Conservation (phyloP, 2,329 filamentous ascomycete genomes). For the Stemphylium beticola region DNA sequence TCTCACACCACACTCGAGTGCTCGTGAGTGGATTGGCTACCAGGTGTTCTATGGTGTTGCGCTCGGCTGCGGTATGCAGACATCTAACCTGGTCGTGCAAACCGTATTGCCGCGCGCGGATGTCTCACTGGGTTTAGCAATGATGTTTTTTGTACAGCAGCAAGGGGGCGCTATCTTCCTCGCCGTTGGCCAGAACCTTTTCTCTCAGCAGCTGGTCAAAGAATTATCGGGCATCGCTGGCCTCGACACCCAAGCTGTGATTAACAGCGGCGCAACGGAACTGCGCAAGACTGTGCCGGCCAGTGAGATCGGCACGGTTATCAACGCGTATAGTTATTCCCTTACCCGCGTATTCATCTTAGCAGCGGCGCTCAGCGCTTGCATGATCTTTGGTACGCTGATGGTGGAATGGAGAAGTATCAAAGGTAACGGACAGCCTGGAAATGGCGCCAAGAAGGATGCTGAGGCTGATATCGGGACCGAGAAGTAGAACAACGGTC, state of each 20-base stretch:
- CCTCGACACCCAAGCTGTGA: slow-evolving; percentile 21
- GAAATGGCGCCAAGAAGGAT: neutral
- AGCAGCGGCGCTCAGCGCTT: slow-evolving; percentile 59
- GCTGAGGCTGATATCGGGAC: neutral
- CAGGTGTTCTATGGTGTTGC: too few relatives aligned
- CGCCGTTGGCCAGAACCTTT: slow-evolving; percentile 52
- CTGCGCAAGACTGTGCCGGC: slow-evolving; percentile 61
- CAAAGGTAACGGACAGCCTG: slow-evolving; percentile 1
- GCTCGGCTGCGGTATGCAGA: too few relatives aligned
- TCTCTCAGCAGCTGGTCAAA: slow-evolving; percentile 29
- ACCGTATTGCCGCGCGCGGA: slow-evolving; percentile 27
- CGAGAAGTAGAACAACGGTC: neutral
- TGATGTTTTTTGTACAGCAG: slow-evolving; percentile 54
- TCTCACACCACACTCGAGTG: slow-evolving; percentile 39
- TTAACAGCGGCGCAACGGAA: slow-evolving; percentile 60
- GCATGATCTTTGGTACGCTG: slow-evolving; percentile 60
- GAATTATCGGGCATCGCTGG: slow-evolving; percentile 29
- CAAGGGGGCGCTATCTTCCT: slow-evolving; percentile 56
- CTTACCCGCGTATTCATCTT: slow-evolving; percentile 65
- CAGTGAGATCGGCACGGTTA: slow-evolving; percentile 59
- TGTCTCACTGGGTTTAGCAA: slow-evolving; percentile 40
- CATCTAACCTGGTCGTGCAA: too few relatives aligned
- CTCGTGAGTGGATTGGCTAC: slow-evolving; percentile 34
- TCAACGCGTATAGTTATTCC: slow-evolving; percentile 67
- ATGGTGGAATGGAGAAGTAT: slow-evolving; percentile 69